Evolutionary conservation across 192 early-diverging fungal species (phyloP).

Genomic region (Coemansia sp.): DNA sequence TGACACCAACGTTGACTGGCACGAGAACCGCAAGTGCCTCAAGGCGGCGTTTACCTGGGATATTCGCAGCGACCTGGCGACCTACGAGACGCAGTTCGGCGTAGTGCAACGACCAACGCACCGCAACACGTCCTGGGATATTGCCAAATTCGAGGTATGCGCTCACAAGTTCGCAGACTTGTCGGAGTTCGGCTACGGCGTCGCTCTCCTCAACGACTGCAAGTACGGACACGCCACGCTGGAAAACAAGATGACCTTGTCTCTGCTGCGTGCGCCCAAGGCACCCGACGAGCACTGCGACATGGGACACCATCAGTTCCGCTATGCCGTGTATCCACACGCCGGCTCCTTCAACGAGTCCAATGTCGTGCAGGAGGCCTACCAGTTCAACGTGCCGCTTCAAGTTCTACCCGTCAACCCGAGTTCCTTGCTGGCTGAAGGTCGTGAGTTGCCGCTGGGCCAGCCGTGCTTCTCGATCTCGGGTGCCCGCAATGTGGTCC

Average conservation of each 20-base stretch:
- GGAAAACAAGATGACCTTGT: constrained; percentile 78
- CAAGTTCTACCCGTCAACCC: constrained; percentile 35
- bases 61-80: constrained; percentile 77
- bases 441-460: not conserved
- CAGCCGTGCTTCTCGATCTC: constrained; percentile 43
- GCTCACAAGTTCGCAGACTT: constrained; percentile 96
- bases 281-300: constrained; percentile 59
- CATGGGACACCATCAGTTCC: constrained; percentile 74
- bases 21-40: constrained; percentile 83
- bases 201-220: constrained; percentile 90
- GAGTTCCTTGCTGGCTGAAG: not conserved
- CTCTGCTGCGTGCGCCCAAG: constrained; percentile 86
- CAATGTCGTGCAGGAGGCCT: constrained; percentile 82
- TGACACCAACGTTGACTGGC: constrained; percentile 86
- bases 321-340: constrained; percentile 90
- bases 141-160: constrained; percentile 90
- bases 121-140: constrained; percentile 88
- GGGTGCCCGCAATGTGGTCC: constrained; percentile 66
- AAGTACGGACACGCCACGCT: constrained; percentile 94
- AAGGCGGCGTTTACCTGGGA: constrained; percentile 94
- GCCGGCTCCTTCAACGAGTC: constrained; percentile 79
- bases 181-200: constrained; percentile 92
- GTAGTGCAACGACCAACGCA: constrained; percentile 88
- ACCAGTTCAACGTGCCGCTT: constrained; percentile 86
- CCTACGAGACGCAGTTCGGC: constrained; percentile 95